These are phyloP conservation scores for Cavenderia fasciculata DNA, from an alignment of 78 protist genomes.

Conservation along the genomic window DNA sequence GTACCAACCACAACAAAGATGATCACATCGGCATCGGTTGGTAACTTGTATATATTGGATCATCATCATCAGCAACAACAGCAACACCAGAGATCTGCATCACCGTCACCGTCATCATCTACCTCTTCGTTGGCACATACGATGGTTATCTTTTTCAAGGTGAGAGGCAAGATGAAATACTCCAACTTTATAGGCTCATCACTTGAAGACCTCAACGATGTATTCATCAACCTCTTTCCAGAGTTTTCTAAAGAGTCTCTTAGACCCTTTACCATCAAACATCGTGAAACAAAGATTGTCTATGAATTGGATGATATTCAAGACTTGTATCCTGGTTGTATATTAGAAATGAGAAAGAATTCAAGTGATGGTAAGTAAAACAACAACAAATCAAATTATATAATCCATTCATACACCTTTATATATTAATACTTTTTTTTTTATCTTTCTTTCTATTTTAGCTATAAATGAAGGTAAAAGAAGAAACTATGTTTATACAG, in stretches of 20 bases:
- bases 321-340: slow-evolving; percentile 73
- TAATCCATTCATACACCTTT: no score
- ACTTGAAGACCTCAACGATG: slow-evolving; percentile 42
- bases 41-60: not conserved
- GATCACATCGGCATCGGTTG: not conserved
- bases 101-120: not conserved
- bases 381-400: no score
- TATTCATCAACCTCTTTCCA: slow-evolving; percentile 29
- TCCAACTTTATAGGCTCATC: slow-evolving; percentile 24
- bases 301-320: slow-evolving; percentile 67
- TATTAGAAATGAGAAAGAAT: slow-evolving; percentile 68
- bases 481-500: slow-evolving; percentile 74
- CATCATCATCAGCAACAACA: slow-evolving; percentile 5
- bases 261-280: slow-evolving; percentile 58
- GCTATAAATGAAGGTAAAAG: slow-evolving; percentile 61
- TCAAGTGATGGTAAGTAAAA: slow-evolving; percentile 34
- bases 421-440: not conserved
- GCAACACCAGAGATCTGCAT: not conserved
- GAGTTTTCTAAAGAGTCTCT: slow-evolving; percentile 49
- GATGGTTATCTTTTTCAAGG: slow-evolving; percentile 46
- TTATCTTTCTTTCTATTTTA: not conserved
- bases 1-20: not conserved
- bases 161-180: slow-evolving; percentile 54
- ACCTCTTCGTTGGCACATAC: not conserved
- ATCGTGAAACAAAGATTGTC: slow-evolving; percentile 34